Percentiles rank a stretch among this genome's conserved stretches.
Conservation (phyloP, 306 rosid genomes). For the Quercus wislizeni region DNA sequence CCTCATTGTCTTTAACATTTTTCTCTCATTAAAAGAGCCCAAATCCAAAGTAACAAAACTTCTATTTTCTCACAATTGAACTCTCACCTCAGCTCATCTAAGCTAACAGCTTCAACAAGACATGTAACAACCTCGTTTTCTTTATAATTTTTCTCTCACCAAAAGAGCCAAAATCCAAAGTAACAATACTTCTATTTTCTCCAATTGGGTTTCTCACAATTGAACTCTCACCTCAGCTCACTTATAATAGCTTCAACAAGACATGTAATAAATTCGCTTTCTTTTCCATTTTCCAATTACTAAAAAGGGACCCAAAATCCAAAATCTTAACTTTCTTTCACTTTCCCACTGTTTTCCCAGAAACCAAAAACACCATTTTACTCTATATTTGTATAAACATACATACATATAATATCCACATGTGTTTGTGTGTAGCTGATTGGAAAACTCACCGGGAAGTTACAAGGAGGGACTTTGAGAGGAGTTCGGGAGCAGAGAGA, state of each 20-base stretch:
- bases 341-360: neutral
- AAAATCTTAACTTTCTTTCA: neutral
- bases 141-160: neutral
- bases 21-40: neutral
- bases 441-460: slow-evolving; percentile 36
- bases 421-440: neutral
- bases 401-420: neutral
- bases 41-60: neutral
- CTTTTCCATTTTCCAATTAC: neutral
- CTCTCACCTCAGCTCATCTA: neutral
- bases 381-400: neutral
- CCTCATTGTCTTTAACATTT: neutral
- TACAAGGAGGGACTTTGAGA: slow-evolving; percentile 19
- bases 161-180: neutral
- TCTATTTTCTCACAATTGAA: neutral
- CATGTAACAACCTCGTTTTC: neutral
- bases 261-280: neutral
- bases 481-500: slow-evolving; percentile 32
- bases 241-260: neutral
- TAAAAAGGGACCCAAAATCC: neutral
- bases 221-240: neutral
- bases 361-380: neutral
- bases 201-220: neutral
- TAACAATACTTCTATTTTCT: neutral
- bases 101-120: neutral